Percentiles rank a stretch among this genome's conserved stretches.
Conservation (phyloP, 2,329 filamentous ascomycete species). For the Colletotrichum phormii region DNA sequence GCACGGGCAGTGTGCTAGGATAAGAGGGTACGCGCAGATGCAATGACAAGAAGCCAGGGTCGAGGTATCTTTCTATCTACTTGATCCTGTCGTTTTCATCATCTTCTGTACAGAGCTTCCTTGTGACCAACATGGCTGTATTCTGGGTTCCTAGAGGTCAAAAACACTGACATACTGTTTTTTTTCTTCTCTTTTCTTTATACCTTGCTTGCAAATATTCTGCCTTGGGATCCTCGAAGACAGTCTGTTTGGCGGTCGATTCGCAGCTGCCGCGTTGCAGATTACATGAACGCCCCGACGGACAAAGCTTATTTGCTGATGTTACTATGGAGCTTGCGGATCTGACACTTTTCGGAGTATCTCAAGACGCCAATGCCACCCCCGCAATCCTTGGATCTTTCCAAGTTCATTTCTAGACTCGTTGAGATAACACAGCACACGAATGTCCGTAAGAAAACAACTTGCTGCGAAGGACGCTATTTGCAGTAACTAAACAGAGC, state of each 20-base stretch:
- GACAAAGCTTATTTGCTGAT: background rate
- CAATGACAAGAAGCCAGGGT: too few relatives aligned
- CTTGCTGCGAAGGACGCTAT: too few relatives aligned
- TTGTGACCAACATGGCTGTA: background rate
- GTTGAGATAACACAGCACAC: background rate
- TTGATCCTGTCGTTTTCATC: background rate
- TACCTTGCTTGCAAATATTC: background rate
- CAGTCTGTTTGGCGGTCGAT: background rate
- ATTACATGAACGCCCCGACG: background rate
- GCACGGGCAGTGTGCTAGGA: background rate
- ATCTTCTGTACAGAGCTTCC: background rate
- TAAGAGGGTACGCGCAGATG: background rate
- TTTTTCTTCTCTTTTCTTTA: too few relatives aligned
- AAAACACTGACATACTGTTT: background rate
- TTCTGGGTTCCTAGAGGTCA: background rate
- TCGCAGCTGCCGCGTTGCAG: background rate
- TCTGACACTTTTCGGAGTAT: background rate
- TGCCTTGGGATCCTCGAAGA: background rate
- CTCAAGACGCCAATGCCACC: background rate
- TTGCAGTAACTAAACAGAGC: background rate
- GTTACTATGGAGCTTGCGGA: background rate
- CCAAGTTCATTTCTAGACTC: background rate
- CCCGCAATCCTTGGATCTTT: background rate
- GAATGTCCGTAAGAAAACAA: too few relatives aligned
- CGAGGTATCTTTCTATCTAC: background rate